Evolutionary conservation across 805 yeast genomes (phyloP).

Genomic region (Ogataea neopini): DNA sequence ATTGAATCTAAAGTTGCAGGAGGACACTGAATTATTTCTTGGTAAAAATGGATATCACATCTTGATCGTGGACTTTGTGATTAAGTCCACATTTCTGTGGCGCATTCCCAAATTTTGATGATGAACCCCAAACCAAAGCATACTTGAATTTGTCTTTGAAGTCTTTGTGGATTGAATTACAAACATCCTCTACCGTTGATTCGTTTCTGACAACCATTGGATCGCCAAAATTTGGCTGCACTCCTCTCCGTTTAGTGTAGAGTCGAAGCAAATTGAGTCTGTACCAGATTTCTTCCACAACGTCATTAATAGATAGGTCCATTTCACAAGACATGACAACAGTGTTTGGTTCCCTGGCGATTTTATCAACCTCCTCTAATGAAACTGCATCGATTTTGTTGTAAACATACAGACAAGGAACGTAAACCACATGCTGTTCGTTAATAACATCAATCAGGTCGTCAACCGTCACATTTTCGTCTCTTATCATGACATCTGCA

Average conservation of each 20-base stretch:
- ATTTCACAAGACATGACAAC: constrained; percentile 91
- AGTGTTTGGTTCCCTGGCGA: constrained; percentile 91
- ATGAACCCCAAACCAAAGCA: constrained; percentile 95
- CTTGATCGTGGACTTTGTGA: constrained; percentile 87
- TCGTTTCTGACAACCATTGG: constrained; percentile 87
- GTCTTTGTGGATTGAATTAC: constrained; percentile 90
- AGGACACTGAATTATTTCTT: constrained; percentile 46
- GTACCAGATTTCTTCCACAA: constrained; percentile 92
- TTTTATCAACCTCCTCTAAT: constrained; percentile 86
- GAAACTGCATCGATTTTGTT: constrained; percentile 96
- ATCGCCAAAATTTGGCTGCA: constrained; percentile 75
- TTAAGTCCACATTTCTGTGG: constrained; percentile 94
- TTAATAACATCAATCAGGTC: constrained; percentile 91
- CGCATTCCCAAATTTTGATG: constrained; percentile 77
- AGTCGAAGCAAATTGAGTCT: constrained; percentile 76
- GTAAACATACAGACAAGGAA: constrained; percentile 90
- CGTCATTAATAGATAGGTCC: constrained; percentile 83
- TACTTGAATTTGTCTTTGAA: constrained; percentile 90
- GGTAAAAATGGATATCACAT: constrained; percentile 87
- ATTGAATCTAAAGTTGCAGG: constrained; percentile 12
- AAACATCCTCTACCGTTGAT: constrained; percentile 80
- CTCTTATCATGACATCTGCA: constrained; percentile 90
- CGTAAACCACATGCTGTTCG: constrained; percentile 82
- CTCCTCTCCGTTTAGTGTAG: constrained; percentile 87
- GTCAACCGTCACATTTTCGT: constrained; percentile 86